These are phyloP conservation scores for Castanea mollissima DNA, from an alignment of 306 rosid genomes.

Conservation along the genomic window DNA sequence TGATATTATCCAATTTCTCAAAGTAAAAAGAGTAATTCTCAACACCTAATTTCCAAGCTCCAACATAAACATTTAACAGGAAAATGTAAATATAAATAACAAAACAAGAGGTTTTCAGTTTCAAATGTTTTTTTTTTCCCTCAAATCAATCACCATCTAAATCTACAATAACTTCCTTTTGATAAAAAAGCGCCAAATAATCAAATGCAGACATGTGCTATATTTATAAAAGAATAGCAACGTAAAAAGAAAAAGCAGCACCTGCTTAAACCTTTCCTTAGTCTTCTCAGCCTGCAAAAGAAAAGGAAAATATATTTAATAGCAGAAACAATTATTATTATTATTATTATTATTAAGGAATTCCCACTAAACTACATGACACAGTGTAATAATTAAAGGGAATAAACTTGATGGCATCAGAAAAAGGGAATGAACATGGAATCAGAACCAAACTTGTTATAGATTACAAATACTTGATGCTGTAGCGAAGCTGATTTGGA, in stretches of 20 bases:
- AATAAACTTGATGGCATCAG: background rate
- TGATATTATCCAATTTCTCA: background rate
- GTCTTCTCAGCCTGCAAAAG: constrained; percentile 63
- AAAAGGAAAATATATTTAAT: background rate
- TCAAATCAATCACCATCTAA: background rate
- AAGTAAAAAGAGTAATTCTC: background rate
- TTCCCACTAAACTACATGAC: background rate
- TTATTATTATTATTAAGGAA: too few species aligned
- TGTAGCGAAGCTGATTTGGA: background rate
- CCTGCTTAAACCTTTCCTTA: constrained; percentile 81
- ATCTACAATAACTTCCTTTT: background rate
- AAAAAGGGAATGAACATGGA: too few species aligned
- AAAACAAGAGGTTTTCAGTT: background rate
- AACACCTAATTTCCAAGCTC: background rate
- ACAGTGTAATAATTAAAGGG: background rate
- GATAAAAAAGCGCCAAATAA: constrained; percentile 12
- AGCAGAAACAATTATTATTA: too few species aligned
- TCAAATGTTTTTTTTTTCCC: background rate
- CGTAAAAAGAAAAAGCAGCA: constrained; percentile 27
- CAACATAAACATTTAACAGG: background rate
- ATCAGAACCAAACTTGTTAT: background rate
- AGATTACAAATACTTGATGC: background rate
- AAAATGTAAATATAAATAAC: background rate
- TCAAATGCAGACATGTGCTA: background rate
- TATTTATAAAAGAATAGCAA: constrained; percentile 11